Percentiles rank a stretch among this genome's conserved stretches.
Evolutionary conservation across 169 alveolate genomes (phyloP).

Genomic region (Cryptosporidium meleagridis): DNA sequence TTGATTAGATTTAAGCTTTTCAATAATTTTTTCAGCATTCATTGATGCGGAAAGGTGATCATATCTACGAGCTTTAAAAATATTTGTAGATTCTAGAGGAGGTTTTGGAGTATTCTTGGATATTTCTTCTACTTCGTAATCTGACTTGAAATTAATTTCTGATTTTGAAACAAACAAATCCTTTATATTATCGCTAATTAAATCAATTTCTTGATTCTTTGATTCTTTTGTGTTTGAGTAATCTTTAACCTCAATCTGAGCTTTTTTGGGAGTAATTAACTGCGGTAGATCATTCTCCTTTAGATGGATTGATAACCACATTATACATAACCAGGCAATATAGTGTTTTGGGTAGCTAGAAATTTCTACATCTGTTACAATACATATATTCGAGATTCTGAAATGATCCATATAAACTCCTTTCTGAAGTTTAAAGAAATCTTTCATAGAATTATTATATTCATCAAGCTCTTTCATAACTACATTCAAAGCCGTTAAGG

Average conservation of each 20-base stretch:
- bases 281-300: slow-evolving; percentile 47
- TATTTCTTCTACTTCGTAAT: background rate
- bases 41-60: slow-evolving; percentile 39
- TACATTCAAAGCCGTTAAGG: slow-evolving; percentile 27
- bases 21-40: slow-evolving; percentile 43
- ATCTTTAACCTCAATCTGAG: slow-evolving; percentile 65
- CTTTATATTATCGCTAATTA: slow-evolving; percentile 3
- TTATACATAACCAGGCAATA: slow-evolving; percentile 57
- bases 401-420: slow-evolving; percentile 30
- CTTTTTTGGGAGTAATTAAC: slow-evolving; percentile 35
- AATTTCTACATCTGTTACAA: slow-evolving; percentile 12
- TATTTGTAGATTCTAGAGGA: background rate
- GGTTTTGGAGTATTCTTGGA: background rate
- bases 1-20: slow-evolving; percentile 7
- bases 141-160: background rate
- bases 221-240: background rate
- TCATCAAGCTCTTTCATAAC: slow-evolving; percentile 25
- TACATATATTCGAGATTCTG: background rate
- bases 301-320: slow-evolving; percentile 63
- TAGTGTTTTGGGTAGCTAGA: slow-evolving; percentile 28
- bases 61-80: slow-evolving; percentile 8
- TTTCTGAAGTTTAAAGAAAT: background rate
- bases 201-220: background rate
- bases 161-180: background rate
- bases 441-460: background rate